Evolutionary conservation across 495 filamentous ascomycete genomes (phyloP).

Genomic region (Aspergillus mulundensis): DNA sequence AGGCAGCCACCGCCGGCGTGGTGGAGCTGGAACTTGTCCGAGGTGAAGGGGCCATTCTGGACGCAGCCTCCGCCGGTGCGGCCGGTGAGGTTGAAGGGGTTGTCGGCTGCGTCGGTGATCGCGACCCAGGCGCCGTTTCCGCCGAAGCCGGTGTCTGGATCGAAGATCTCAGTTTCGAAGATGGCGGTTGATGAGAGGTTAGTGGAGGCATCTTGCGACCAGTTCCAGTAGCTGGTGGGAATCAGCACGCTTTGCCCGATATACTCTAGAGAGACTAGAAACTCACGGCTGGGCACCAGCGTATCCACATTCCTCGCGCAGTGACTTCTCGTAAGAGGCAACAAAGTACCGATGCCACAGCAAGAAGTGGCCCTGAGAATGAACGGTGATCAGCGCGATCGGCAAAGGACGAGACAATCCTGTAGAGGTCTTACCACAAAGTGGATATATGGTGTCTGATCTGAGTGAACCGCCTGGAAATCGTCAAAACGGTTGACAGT

Average conservation of each 20-base stretch:
- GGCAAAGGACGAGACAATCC: neutral
- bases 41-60: conserved; percentile 15
- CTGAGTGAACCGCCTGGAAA: conserved; percentile 20
- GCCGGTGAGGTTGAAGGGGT: conserved; percentile 22
- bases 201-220: conserved; percentile 21
- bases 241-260: neutral
- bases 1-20: conserved; percentile 15
- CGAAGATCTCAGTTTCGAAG: conserved; percentile 19
- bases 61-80: conserved; percentile 23
- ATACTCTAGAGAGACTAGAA: neutral
- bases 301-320: conserved; percentile 44
- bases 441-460: conserved; percentile 20
- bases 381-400: conserved; percentile 15
- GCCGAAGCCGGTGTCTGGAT: conserved; percentile 16
- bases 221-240: conserved; percentile 18
- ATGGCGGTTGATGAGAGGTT: conserved; percentile 17
- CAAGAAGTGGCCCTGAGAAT: conserved; percentile 17
- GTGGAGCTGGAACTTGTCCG: conserved; percentile 15
- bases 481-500: conserved; percentile 14
- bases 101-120: conserved; percentile 11
- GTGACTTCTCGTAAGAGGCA: conserved; percentile 36
- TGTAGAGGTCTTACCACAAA: conserved; percentile 13
- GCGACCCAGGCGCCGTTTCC: conserved; percentile 19
- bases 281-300: conserved; percentile 40
- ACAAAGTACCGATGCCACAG: conserved; percentile 49